Base-by-base conservation (phyloP, 805 yeast genomes). In the Saccharomycopsis oosterbeekiorum region DNA sequence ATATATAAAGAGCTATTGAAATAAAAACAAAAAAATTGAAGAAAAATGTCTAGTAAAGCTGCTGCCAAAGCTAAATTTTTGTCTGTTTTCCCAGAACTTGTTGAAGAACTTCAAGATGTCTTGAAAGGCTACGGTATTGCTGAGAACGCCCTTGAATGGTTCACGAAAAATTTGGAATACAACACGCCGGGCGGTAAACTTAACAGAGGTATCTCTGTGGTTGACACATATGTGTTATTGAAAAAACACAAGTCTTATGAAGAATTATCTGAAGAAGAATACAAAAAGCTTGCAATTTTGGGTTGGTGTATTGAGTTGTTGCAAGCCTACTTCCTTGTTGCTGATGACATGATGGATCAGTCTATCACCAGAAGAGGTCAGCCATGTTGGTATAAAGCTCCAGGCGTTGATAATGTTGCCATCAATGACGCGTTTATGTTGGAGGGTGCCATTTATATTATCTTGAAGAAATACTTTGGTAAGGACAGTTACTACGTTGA, bases 291-390 rank as follows among this genome's bases (percentile, higher is more conserved):
- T 43, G 94, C 97, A 10, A 77, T 92, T 57, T 80, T 94, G 66
- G 99, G 99, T 24, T 94, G 99, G 99, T 80, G 90, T 68, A 84
- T 94, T 67, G 99, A 94, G 77, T 80, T 94, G 66, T 79, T 93
- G 68, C 99, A 93, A 76, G 98, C 97, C 1, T 94, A 89, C 74
- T 94, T 94, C 80, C 80, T 94, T 69, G 98, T 94, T 61, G 96
- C 98, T 39, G 99, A 94, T 73, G 99, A 94, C 73, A 94, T 94
- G 84, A 94, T 94, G 99, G 99, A 94, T 74, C 84, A 84, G 67
- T 88, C 97, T 40, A 87, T 89, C 73, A 94, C 99, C 51, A 88
- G 99, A 80, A 86, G 99, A 74, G 99, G 97, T 63, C 97, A 93
- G 76, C 94, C 97, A 67, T 94, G 99, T 76, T 94, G 99, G 99